Conservation (phyloP, 306 rosid genomes). For the Boehmeria nivea region DNA sequence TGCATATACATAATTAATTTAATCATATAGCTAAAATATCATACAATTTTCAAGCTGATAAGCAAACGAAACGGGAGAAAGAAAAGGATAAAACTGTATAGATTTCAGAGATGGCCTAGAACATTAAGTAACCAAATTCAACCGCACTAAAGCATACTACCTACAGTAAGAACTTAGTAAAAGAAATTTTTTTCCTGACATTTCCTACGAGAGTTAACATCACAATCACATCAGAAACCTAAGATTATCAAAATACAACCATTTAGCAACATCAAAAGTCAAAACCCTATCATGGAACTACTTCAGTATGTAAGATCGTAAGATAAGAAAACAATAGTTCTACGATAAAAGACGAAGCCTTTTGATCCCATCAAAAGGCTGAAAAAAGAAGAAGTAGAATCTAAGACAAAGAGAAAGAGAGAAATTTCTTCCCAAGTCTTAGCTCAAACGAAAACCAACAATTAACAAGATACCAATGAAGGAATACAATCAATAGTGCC, state of each 20-base stretch:
- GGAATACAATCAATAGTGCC: neutral
- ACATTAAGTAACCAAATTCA: neutral
- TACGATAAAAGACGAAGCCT: neutral
- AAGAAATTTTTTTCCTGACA: neutral
- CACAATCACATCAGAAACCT: neutral
- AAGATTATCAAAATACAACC: neutral
- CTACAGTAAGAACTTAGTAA: too few species aligned
- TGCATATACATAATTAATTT: neutral
- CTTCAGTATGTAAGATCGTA: neutral
- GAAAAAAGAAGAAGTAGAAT: too few species aligned
- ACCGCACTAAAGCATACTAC: neutral
- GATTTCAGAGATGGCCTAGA: too few species aligned
- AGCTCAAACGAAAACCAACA: neutral
- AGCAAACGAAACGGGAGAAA: too few species aligned
- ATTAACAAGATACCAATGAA: neutral
- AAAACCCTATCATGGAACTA: neutral
- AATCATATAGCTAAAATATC: too few species aligned
- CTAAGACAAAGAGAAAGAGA: too few species aligned
- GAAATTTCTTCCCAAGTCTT: too few species aligned
- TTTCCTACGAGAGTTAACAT: neutral
- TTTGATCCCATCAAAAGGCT: neutral
- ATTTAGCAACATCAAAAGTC: neutral
- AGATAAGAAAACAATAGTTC: neutral
- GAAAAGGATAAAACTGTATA: too few species aligned
- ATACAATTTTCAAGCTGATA: neutral